Conservation (phyloP, 2,329 filamentous ascomycete genomes). For the Fusarium lyarnte region DNA sequence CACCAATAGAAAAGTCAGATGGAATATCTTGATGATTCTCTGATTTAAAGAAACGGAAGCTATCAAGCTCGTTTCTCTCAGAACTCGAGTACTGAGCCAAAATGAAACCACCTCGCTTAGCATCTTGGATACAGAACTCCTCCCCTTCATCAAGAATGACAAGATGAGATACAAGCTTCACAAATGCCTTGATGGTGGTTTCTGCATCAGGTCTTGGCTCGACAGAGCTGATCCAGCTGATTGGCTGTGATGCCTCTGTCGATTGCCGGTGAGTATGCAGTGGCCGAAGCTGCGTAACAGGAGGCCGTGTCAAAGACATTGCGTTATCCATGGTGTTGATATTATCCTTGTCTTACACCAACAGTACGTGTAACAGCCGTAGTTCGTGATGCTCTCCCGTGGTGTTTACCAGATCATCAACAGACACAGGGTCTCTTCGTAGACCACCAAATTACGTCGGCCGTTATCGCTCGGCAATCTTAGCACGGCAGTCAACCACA, state of each 20-base stretch:
- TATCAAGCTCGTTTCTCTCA: accelerated
- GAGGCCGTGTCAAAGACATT: not conserved
- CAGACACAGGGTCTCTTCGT: not conserved
- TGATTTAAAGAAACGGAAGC: not conserved
- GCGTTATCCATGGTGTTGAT: conserved; percentile 6
- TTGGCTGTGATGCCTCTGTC: not conserved
- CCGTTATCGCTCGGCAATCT: conserved; percentile 5
- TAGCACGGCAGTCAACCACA: not conserved
- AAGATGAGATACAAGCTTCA: not conserved
- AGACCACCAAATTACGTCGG: not conserved
- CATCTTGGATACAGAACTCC: conserved; percentile 4
- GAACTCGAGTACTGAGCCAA: not conserved
- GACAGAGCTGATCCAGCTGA: not conserved
- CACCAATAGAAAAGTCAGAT: conserved; percentile 15
- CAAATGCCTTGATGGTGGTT: not conserved
- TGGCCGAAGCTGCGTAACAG: conserved; percentile 26
- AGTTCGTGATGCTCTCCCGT: not conserved
- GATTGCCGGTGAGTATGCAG: conserved; percentile 5
- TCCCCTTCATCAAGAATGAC: conserved; percentile 7
- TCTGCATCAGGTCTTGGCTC: not conserved
- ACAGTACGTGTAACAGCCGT: not conserved
- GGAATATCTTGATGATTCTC: not conserved
- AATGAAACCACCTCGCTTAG: not conserved
- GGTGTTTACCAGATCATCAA: not conserved
- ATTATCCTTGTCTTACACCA: not conserved